Evolutionary conservation across 2,329 filamentous ascomycete genomes (phyloP), one percentile per base, ranked within the genome.

Genomic region (Fusarium cyanostomum): DNA sequence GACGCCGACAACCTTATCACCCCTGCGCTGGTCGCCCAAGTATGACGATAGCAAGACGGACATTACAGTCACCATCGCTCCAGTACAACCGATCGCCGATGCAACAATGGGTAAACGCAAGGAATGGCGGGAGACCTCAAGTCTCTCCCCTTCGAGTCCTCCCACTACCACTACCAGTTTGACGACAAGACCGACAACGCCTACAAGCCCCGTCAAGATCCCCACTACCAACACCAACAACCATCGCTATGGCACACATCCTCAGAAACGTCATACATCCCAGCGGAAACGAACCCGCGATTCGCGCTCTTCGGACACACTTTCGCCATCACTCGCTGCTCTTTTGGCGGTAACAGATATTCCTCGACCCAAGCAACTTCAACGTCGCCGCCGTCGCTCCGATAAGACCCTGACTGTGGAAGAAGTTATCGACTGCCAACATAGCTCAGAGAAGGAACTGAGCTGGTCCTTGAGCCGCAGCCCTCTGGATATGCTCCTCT

Each of bases 281-380:
- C 75, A 79, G 45, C 76, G 76, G 38, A 74, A 74, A 34, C 67
- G 68, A 41, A 72, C 74, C 8, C 77, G 74, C 56, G 79, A 83
- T 51, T 73, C 78, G 2, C 82, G 83, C 70, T 81, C 82, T 1
- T 80, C 84, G 7, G 84, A 86, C 55, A 77, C 80, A 13, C 78
- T 89, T 18, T 83, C 86, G 6, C 81, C 86, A 0, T 87, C 86
- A 0, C 81, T 89, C 26, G 85, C 85, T 7, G 85, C 85, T 11
- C 77, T 89, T 26, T 77, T 89, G 30, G 87, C 87, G 28, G 79
- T 87, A 50, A 89, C 87, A 27, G 83, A 81, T 60, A 89, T 89
- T 45, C 87, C 85, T 3, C 79, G 65, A 74, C 82, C 45, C 74
- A 80, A 64, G 24, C 80, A 76, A 52, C 72, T 75, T 26, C 73